These are phyloP conservation scores for Podospora fimiseda DNA, from an alignment of 495 filamentous ascomycete genomes.

Conservation along the genomic window DNA sequence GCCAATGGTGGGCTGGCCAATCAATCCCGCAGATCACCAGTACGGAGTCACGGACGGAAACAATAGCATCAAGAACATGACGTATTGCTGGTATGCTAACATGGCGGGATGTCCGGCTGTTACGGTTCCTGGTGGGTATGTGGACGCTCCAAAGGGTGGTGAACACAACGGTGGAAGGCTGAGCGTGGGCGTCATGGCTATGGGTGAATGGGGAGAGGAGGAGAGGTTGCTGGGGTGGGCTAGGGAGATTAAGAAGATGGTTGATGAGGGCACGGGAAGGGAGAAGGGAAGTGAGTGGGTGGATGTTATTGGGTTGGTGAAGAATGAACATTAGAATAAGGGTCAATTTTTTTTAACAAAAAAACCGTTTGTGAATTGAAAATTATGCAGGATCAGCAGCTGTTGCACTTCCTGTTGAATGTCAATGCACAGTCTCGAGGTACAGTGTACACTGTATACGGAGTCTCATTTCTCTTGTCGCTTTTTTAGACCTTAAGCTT, in stretches of 20 bases:
- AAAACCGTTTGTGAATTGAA: no score
- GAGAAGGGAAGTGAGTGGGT: constrained; percentile 35
- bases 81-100: constrained; percentile 85
- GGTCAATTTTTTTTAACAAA: no score
- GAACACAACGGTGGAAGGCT: constrained; percentile 37
- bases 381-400: no score
- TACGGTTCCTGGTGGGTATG: constrained; percentile 71
- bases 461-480: not conserved
- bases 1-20: constrained; percentile 69
- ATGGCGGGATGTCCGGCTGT: constrained; percentile 74
- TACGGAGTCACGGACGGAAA: constrained; percentile 72
- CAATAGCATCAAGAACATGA: constrained; percentile 68
- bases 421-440: not conserved
- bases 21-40: constrained; percentile 41
- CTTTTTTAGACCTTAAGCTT: not conserved
- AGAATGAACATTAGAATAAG: constrained; percentile 4
- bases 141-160: constrained; percentile 42
- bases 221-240: constrained; percentile 73
- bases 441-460: not conserved
- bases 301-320: constrained; percentile 34
- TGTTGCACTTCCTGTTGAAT: no score
- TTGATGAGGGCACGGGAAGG: constrained; percentile 35
- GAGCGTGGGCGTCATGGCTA: constrained; percentile 83
- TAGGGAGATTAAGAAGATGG: constrained; percentile 54
- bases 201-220: constrained; percentile 84